These are phyloP conservation scores for Colletotrichum coccodes DNA, from an alignment of 2,329 filamentous ascomycete species.

Conservation along the genomic window DNA sequence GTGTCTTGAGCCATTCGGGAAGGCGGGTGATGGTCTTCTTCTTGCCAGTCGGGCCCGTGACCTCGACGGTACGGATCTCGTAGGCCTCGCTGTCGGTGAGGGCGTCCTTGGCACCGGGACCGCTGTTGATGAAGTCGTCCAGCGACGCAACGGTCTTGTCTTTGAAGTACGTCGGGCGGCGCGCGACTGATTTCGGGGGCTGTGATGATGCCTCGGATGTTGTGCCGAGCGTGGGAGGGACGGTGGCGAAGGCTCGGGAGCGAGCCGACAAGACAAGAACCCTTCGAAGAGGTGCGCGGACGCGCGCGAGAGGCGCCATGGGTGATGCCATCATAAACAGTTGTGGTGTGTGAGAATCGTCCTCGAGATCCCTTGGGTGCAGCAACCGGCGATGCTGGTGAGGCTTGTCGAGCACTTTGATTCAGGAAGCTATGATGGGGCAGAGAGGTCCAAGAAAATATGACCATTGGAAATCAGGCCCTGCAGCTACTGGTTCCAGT, in stretches of 20 bases:
- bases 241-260: conserved; percentile 57
- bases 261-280: conserved; percentile 46
- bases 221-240: conserved; percentile 47
- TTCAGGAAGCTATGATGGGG: conserved; percentile 13
- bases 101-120: conserved; percentile 42
- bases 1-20: conserved; percentile 95
- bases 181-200: conserved; percentile 35
- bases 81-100: conserved; percentile 64
- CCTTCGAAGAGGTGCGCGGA: conserved; percentile 53
- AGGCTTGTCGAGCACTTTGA: not conserved
- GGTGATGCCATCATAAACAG: conserved; percentile 49
- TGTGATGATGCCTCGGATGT: conserved; percentile 35
- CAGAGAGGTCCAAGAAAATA: conserved; percentile 16
- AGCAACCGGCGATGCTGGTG: not conserved
- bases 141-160: conserved; percentile 67
- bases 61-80: conserved; percentile 69
- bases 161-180: conserved; percentile 67
- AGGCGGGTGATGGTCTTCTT: conserved; percentile 77
- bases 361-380: not conserved
- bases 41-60: conserved; percentile 68
- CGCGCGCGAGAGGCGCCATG: conserved; percentile 52
- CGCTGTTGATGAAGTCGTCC: conserved; percentile 63
- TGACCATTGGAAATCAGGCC: conserved; percentile 20
- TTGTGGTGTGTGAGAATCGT: not conserved
- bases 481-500: conserved; percentile 22